phyloP scores from a whole-genome alignment of 2,329 filamentous ascomycete species.

The Chaetomiaceae sp. region DNA sequence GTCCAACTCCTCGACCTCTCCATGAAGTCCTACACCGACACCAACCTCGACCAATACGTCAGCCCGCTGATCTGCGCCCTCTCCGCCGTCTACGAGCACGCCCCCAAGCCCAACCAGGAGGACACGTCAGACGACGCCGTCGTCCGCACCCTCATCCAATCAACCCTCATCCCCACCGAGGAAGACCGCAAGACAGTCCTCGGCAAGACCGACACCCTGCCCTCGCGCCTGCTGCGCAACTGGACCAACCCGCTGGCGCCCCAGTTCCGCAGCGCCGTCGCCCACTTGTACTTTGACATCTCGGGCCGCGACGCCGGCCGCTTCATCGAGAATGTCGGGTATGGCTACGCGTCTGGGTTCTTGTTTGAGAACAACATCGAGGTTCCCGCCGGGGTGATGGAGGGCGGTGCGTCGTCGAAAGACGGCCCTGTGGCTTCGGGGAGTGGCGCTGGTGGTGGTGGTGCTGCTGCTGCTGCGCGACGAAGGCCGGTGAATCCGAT shows the following conservation, averaged over 20 bases:
- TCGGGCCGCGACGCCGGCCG: constrained; percentile 73
- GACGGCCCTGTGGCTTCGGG: not conserved
- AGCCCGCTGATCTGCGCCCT: constrained; percentile 72
- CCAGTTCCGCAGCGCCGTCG: constrained; percentile 68
- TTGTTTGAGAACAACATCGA: constrained; percentile 78
- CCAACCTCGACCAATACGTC: constrained; percentile 66
- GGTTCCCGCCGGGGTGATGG: constrained; percentile 57
- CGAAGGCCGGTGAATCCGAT: constrained; percentile 67
- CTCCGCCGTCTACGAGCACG: constrained; percentile 64
- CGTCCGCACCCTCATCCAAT: constrained; percentile 59
- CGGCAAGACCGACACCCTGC: constrained; percentile 67
- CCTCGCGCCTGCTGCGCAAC: constrained; percentile 71
- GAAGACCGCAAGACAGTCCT: constrained; percentile 72
- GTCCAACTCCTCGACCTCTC: constrained; percentile 66
- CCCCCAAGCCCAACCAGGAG: constrained; percentile 44
- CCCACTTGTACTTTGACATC: constrained; percentile 78
- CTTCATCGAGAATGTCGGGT: constrained; percentile 89
- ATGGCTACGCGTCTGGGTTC: constrained; percentile 89
- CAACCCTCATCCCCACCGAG: constrained; percentile 67
- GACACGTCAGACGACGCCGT: too few species aligned
- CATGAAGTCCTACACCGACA: constrained; percentile 57
- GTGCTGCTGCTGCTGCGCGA: not conserved
- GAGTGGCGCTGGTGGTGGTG: constrained; percentile 17
- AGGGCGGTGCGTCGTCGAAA: constrained; percentile 14
- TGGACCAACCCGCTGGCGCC: constrained; percentile 69